Evolutionary conservation across 305 asterid genomes (phyloP).

Genomic region (Stenogyne calaminthoides): DNA sequence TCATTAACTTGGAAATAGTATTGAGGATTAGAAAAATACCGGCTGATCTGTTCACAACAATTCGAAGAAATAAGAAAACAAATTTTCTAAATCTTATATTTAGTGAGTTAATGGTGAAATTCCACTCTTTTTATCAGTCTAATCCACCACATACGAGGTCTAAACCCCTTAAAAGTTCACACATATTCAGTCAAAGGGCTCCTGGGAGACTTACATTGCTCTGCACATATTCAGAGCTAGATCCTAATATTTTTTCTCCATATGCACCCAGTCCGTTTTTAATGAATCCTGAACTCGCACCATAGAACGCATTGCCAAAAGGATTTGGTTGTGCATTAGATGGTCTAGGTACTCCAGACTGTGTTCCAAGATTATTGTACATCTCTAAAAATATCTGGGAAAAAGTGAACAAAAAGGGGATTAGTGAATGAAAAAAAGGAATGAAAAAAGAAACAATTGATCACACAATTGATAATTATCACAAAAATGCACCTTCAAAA

Average conservation of each 20-base stretch:
- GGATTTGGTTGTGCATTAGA: constrained; percentile 50
- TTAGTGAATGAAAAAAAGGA: not conserved
- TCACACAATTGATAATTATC: not conserved
- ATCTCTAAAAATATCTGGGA: constrained; percentile 33
- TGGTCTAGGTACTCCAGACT: constrained; percentile 45
- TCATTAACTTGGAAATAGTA: constrained; percentile 76
- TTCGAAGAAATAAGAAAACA: constrained; percentile 13
- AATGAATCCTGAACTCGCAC: constrained; percentile 63
- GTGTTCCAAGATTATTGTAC: constrained; percentile 57
- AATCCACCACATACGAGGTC: not conserved
- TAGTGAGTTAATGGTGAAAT: not conserved
- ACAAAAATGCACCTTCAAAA: not conserved
- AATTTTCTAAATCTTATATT: not conserved
- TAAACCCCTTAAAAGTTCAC: not conserved
- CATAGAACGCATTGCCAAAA: constrained; percentile 54
- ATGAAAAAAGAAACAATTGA: not conserved
- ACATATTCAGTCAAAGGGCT: constrained; percentile 3
- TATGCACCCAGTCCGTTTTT: constrained; percentile 62
- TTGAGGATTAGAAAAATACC: constrained; percentile 68
- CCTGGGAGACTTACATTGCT: constrained; percentile 49
- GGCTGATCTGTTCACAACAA: constrained; percentile 52
- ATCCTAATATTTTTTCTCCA: constrained; percentile 60
- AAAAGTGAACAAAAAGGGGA: constrained; percentile 12
- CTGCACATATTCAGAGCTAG: constrained; percentile 72
- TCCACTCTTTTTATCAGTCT: not conserved